Evolutionary conservation across 768 basidiomycete species (phyloP), one percentile per base, ranked within the genome.

Genomic region (Pleurotus giganteus): DNA sequence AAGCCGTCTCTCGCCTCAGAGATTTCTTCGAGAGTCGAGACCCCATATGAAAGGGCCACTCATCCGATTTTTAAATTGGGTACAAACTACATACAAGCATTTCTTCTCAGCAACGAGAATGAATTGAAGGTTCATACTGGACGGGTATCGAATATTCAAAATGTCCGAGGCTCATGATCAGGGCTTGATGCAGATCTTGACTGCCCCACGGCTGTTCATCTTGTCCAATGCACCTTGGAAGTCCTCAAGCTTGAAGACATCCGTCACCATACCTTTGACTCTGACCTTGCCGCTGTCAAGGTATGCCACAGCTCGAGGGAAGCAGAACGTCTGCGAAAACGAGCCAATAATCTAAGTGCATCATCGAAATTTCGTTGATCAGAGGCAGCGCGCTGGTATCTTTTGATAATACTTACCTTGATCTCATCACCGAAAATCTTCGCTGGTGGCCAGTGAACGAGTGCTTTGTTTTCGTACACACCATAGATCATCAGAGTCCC

Each of bases 401-500:
- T 23, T 17, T 2, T 17, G 6, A 47, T 69, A 61, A 63, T 42
- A 62, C 62, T 3, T 50, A 84, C 82, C 58, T 69, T 75, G 58
- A 89, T 89, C 65, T 90, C 88, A 63, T 90, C 85, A 9, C 79
- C 77, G 63, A 89, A 90, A 50, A 90, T 90, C 72, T 86, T 87
- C 47, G 81, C 76, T 0, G 88, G 88, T 1, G 85, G 73, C 88
- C 88, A 90, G 58, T 84, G 82, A 1, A 90, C 85, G 2, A 60
- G 62, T 1, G 91, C 93, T 58, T 85, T 84, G 72, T 94, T 86
- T 68, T 86, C 87, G 66, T 95, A 96, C 34, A 95, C 93, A 36
- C 93, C 93, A 63, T 96, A 96, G 41, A 92, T 80, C 85, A 92
- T 86, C 65, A 92, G 69, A 2, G 90, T 91, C 15, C 90, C 91